A percentile compares a stretch with the other conserved stretches of the same genome.
phyloP scores from a whole-genome alignment of 2,329 filamentous ascomycete species.

The Pseudopyrenochaeta lycopersici region DNA sequence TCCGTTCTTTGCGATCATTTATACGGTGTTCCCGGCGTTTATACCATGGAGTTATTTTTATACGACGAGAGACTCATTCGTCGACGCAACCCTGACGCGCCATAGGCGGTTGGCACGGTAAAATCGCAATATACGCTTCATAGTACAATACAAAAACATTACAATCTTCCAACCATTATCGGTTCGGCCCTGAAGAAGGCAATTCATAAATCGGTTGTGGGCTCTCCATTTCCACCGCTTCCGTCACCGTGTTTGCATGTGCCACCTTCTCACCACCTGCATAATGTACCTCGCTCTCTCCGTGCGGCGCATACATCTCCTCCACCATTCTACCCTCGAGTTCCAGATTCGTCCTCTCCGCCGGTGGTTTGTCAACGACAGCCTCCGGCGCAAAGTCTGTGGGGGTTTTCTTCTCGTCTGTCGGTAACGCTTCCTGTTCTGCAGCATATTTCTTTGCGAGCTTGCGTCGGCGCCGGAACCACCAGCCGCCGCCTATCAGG shows the following conservation, averaged over 20 bases:
- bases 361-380: not conserved
- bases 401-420: not conserved
- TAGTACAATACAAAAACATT: not conserved
- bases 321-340: slow-evolving; percentile 1
- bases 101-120: not conserved
- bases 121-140: not conserved
- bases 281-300: not conserved
- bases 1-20: not conserved
- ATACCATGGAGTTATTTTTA: too few relatives aligned
- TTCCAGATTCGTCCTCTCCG: slow-evolving; percentile 1
- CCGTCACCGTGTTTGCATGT: not conserved
- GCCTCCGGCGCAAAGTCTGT: not conserved
- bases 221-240: not conserved
- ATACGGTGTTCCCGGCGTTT: not conserved
- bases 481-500: not conserved
- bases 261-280: too few relatives aligned
- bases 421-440: not conserved
- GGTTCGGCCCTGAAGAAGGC: not conserved
- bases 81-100: not conserved
- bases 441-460: not conserved
- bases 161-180: not conserved
- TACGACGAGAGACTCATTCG: too few relatives aligned
- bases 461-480: not conserved
- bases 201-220: not conserved
- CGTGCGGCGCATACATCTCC: slow-evolving; percentile 7